These are phyloP conservation scores for Mortierella hygrophila DNA, from an alignment of 192 early-diverging fungal species.

Conservation along the genomic window DNA sequence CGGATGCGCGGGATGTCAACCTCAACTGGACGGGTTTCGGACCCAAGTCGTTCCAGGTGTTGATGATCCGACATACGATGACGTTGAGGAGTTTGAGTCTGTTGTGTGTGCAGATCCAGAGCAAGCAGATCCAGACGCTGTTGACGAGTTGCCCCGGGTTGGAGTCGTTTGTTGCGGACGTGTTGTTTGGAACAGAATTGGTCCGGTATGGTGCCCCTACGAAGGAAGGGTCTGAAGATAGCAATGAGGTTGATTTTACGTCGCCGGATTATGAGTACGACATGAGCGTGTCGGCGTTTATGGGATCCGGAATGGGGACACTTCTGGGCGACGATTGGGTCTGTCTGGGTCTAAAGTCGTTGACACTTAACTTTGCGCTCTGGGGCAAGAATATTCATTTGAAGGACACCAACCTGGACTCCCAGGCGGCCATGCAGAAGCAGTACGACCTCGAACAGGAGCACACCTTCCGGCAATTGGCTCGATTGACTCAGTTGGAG, in stretches of 20 bases:
- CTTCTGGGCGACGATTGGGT: constrained; percentile 12
- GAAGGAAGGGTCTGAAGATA: background rate
- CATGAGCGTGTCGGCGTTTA: background rate
- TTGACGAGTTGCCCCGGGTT: constrained; percentile 3
- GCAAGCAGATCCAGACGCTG: constrained; percentile 6
- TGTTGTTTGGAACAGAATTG: background rate
- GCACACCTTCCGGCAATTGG: background rate
- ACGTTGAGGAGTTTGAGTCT: background rate
- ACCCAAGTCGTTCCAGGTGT: background rate
- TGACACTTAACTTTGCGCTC: background rate
- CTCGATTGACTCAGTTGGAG: constrained; percentile 3
- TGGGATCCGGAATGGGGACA: background rate
- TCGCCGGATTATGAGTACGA: background rate
- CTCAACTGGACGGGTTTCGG: background rate
- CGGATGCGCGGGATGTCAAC: background rate
- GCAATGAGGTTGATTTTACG: background rate
- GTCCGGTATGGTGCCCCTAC: background rate
- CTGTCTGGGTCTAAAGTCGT: constrained; percentile 8
- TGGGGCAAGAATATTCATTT: background rate
- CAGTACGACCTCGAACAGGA: background rate
- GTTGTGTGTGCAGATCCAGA: background rate
- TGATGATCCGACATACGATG: background rate
- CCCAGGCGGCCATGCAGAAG: background rate
- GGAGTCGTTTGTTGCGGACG: constrained; percentile 2
- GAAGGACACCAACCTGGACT: background rate